Percentiles rank a stretch among this genome's conserved stretches.
Conservation (phyloP, 306 rosid genomes). For the Luffa aegyptiaca region DNA sequence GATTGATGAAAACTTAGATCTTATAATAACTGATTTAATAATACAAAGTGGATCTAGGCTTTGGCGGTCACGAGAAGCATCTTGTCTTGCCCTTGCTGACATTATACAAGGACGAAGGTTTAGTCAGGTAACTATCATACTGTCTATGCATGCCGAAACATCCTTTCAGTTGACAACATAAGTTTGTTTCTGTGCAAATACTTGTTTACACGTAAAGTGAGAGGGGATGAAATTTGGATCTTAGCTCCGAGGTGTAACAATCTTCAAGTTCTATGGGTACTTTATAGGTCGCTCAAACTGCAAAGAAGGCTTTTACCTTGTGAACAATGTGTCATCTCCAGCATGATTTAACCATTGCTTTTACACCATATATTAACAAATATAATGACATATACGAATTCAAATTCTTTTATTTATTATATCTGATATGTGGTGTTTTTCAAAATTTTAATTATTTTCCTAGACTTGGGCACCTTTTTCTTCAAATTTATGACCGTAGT, state of each 20-base stretch:
- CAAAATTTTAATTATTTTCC: not conserved
- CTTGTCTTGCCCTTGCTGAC: slow-evolving; percentile 89
- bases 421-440: not conserved
- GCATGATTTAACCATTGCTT: not conserved
- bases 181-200: not conserved
- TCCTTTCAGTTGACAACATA: not conserved
- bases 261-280: not conserved
- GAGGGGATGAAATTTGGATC: not conserved
- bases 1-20: slow-evolving; percentile 73
- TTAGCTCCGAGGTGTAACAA: not conserved
- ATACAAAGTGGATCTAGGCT: slow-evolving; percentile 90
- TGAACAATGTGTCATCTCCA: not conserved
- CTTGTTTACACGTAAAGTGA: not conserved
- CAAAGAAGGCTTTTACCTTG: not conserved
- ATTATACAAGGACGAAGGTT: slow-evolving; percentile 83
- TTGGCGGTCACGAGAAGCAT: slow-evolving; percentile 95
- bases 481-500: not conserved
- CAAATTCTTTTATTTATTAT: not conserved
- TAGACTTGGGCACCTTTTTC: not conserved
- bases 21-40: slow-evolving; percentile 68
- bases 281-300: not conserved
- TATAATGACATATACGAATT: not conserved
- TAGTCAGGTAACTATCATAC: slow-evolving; percentile 42
- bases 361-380: not conserved
- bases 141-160: not conserved